Conservation (phyloP, 108 stramenopile genomes). For the Nitzschia inconspicua region DNA sequence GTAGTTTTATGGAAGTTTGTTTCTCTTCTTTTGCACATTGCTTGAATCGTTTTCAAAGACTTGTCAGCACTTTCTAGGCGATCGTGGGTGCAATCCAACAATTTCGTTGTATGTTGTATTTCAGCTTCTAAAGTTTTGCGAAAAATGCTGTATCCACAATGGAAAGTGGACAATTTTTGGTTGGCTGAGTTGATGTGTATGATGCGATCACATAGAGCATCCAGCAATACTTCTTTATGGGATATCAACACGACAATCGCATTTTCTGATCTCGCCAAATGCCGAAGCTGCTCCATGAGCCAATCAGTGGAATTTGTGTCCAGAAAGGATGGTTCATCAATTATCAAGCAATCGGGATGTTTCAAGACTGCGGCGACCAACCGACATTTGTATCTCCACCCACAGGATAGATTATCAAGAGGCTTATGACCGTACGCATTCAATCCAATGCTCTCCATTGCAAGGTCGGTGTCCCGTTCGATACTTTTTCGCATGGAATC, state of each 20-base stretch:
- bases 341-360: slow-evolving; percentile 46
- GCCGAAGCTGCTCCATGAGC: slow-evolving; percentile 24
- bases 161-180: slow-evolving; percentile 36
- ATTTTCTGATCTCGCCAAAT: slow-evolving; percentile 16
- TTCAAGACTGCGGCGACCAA: slow-evolving; percentile 41
- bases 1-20: slow-evolving; percentile 28
- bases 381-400: slow-evolving; percentile 66
- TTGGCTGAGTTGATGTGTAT: slow-evolving; percentile 53
- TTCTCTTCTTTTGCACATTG: slow-evolving; percentile 31
- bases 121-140: not conserved
- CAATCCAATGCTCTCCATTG: slow-evolving; percentile 40
- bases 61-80: slow-evolving; percentile 32
- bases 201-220: slow-evolving; percentile 43
- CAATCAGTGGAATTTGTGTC: slow-evolving; percentile 41
- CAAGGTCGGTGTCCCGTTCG: slow-evolving; percentile 17
- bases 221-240: slow-evolving; percentile 56
- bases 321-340: slow-evolving; percentile 73
- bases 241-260: slow-evolving; percentile 56
- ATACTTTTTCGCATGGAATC: slow-evolving; percentile 11
- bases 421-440: slow-evolving; percentile 15
- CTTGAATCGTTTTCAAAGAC: slow-evolving; percentile 35
- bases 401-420: slow-evolving; percentile 35
- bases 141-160: slow-evolving; percentile 48
- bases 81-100: slow-evolving; percentile 1
- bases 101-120: slow-evolving; percentile 10